Conservation (phyloP, 441 rosid genomes). For the Omphalea diandra region DNA sequence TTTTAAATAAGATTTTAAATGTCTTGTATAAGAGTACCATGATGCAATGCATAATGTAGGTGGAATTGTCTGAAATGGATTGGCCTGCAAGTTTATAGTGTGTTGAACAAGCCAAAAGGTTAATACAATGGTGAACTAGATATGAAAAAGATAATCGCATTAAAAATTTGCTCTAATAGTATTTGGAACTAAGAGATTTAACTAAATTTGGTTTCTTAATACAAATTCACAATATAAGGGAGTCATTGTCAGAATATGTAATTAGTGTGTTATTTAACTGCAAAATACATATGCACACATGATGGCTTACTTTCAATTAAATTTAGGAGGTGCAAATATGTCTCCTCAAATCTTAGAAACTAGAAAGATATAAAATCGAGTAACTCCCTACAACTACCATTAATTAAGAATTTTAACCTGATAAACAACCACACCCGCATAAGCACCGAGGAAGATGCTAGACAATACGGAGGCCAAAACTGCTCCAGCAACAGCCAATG, state of each 20-base stretch:
- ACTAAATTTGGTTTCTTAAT: background rate
- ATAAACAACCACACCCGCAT: constrained; percentile 73
- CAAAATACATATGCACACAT: background rate
- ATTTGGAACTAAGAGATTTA: background rate
- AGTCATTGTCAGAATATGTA: background rate
- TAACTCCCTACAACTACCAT: background rate
- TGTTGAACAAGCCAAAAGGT: background rate
- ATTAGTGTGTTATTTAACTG: background rate
- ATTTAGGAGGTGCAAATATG: background rate
- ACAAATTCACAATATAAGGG: background rate
- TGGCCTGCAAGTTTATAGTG: background rate
- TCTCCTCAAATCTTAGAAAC: background rate
- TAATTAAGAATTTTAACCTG: constrained; percentile 46
- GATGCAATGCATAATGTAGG: background rate
- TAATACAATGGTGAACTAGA: background rate
- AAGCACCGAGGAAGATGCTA: constrained; percentile 83
- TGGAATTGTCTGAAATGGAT: background rate
- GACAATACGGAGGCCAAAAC: constrained; percentile 70
- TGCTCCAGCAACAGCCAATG: constrained; percentile 88
- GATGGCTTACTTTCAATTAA: constrained; percentile 4
- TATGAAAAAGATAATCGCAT: background rate
- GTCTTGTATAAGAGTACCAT: background rate
- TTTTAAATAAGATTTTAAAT: no score
- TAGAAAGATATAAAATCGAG: background rate
- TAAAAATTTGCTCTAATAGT: background rate